Evolutionary conservation across 1,139 yeast genomes (phyloP), one percentile per base, ranked within the genome.

Genomic region (Taphrina communis): DNA sequence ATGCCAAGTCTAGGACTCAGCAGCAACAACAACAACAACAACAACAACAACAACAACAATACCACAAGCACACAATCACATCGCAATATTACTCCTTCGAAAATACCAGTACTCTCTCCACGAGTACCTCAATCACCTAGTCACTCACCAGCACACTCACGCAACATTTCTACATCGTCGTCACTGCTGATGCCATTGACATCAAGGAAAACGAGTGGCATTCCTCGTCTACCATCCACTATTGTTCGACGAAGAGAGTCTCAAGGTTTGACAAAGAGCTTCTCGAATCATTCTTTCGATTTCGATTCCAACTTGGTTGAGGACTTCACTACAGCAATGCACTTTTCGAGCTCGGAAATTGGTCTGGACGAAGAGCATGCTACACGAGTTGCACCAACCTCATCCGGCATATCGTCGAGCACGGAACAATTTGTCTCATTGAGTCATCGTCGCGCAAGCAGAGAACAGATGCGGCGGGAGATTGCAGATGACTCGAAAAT

Each of bases 211-310:
- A 52, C 44, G 35, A 39, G 61, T 19, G 21, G 61, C 21, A 53
- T 63, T 44, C 61, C 67, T 4, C 60, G 67, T 7, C 44, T 63
- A n/a, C 67, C 67, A 7, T 55, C 67, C 1, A 53, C 55, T 4
- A 39, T 63, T 8, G 60, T 55, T 3, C 21, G 35, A 14, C 60
- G 67, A 7, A 55, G 61, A 17, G 56, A 63, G 21, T 48, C 58
- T n/a, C 48, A 48, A 25, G 52, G 55, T 6, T 36, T 63, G 35
- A 31, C 55, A 35, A 63, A 55, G 44, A 56, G 59, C 42, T 55
- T 55, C 31, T 63, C 67, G 3, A 50, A 57, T n/a, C 61, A 53
- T 21, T 11, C 53, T 12, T 63, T 63, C 46, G 46, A 55, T 44
- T 63, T 63, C 21, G 67, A 63, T 36, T 36, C 41, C 5, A 51